Base-by-base conservation (phyloP, 139 green algal species). In the Raphidocelis subcapitata region DNA sequence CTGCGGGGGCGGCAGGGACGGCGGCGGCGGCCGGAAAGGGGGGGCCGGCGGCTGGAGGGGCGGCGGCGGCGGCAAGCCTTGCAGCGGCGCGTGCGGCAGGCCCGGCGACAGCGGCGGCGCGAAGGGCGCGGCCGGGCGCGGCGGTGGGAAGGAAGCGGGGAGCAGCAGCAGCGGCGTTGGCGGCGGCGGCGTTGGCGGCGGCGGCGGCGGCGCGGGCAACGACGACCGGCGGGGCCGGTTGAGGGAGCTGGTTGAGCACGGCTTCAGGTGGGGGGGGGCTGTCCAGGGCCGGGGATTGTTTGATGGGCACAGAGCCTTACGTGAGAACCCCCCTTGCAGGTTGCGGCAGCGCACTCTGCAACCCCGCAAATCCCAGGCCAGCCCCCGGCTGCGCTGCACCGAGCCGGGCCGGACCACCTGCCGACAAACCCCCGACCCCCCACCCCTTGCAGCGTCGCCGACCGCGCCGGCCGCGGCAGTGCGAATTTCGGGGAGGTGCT, bases 401-500 rank as follows among this genome's bases (percentile, higher is more conserved):
- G n/a, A n/a, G n/a, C n/a, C n/a, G n/a, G n/a, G n/a, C n/a, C n/a
- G n/a, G n/a, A n/a, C n/a, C n/a, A n/a, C n/a, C n/a, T n/a, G 5
- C 54, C 10, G 10, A 33, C 54, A 61, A 61, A 28, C 15, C 8
- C 54, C 10, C 18, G 24, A 28, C 8, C 10, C n/a, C n/a, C 15
- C 54, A 8, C 64, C 63, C 18, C 26, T 32, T 72, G 52, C 63
- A 72, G 62, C 20, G 3, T 56, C 33, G 62, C 63, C 5, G 72
- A 78, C 37, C 46, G n/a, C n/a, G 47, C 5, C 12, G 35, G 63
- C 3, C 35, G 72, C 5, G 72, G 72, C n/a, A 78, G 49, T 37
- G 52, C 72, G 20, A 78, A 78, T 37, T 73, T 78, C 67, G 72
- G 72, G 28, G 51, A 72, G n/a, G 21, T 33, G 26, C 72, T 78